A percentile compares a stretch with the other conserved stretches of the same genome.
Conservation (phyloP, 2,329 filamentous ascomycete genomes). For the Exophiala aquamarina region DNA sequence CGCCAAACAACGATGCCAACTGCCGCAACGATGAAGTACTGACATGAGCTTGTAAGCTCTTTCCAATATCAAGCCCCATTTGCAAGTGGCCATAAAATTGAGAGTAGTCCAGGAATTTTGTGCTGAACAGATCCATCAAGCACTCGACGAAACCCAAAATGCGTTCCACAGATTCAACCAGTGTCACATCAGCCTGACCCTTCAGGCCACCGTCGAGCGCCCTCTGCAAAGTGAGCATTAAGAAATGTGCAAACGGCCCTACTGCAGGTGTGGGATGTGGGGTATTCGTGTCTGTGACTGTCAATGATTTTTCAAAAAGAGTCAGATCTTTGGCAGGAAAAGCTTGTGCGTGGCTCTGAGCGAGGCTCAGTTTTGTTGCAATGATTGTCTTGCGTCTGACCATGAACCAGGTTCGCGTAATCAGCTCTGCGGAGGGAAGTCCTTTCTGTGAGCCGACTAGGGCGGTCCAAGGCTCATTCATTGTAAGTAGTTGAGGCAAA, state of each 20-base stretch:
- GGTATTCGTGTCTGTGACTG: background rate
- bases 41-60: conserved; percentile 54
- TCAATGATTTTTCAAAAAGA: conserved; percentile 14
- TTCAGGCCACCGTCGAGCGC: background rate
- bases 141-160: conserved; percentile 50
- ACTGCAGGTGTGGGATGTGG: conserved; percentile 3
- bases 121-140: conserved; percentile 44
- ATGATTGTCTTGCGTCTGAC: too few relatives aligned
- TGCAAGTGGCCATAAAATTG: conserved; percentile 56
- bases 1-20: background rate
- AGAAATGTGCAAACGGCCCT: conserved; percentile 7
- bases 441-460: too few relatives aligned
- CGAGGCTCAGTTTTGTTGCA: too few relatives aligned
- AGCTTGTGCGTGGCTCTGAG: too few relatives aligned
- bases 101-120: conserved; percentile 50
- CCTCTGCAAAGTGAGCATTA: conserved; percentile 1
- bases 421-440: too few relatives aligned
- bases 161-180: conserved; percentile 17
- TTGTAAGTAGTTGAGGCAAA: too few relatives aligned
- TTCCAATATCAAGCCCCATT: conserved; percentile 45
- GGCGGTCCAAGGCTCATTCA: too few relatives aligned
- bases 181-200: background rate
- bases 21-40: background rate
- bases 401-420: too few relatives aligned
- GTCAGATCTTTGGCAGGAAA: conserved; percentile 11